Evolutionary conservation across 345 rosid genomes (phyloP).

Genomic region (Syzygium jambos): DNA sequence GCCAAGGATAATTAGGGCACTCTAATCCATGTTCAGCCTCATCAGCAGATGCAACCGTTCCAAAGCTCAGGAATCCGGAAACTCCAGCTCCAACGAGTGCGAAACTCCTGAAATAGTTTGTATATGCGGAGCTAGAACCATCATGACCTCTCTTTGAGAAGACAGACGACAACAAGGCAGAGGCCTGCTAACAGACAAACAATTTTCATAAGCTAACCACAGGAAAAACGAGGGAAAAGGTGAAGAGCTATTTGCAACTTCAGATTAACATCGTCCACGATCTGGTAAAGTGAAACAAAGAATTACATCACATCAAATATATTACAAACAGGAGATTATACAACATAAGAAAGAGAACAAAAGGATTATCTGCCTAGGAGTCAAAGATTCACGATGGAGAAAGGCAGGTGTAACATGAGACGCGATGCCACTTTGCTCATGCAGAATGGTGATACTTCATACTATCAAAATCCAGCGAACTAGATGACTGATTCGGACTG

Average conservation of each 20-base stretch:
- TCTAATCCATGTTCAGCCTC: conserved; percentile 97
- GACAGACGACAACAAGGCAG: conserved; percentile 14
- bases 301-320: background rate
- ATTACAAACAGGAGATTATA: background rate
- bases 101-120: conserved; percentile 31
- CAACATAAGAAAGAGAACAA: background rate
- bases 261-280: background rate
- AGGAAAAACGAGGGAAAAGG: background rate
- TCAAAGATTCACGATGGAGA: background rate
- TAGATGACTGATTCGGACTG: background rate
- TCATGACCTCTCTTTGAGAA: conserved; percentile 24
- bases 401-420: background rate
- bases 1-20: conserved; percentile 93
- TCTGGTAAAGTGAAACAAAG: background rate
- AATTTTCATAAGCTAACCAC: background rate
- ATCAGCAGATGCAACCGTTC: conserved; percentile 84
- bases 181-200: conserved; percentile 11
- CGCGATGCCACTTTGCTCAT: background rate
- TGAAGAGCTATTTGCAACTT: background rate
- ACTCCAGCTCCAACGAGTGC: conserved; percentile 87
- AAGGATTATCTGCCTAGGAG: background rate
- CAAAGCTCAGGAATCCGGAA: conserved; percentile 74
- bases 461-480: background rate
- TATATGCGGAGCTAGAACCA: conserved; percentile 16
- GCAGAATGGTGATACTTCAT: background rate